These are phyloP conservation scores for Russula griseocarnosa DNA, from an alignment of 768 basidiomycete genomes.

Conservation along the genomic window DNA sequence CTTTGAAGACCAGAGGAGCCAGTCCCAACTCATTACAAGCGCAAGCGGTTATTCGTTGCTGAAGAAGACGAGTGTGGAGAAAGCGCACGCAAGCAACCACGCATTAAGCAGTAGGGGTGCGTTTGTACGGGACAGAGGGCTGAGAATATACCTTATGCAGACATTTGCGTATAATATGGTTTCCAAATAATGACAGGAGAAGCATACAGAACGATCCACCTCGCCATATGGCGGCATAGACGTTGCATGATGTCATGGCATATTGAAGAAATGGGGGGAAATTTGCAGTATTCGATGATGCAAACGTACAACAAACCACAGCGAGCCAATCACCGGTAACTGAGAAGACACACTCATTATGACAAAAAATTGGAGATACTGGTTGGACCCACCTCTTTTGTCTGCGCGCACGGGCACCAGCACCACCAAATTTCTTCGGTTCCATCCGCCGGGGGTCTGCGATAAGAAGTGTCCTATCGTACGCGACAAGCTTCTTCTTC, in stretches of 20 bases:
- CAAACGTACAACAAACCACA: slow-evolving; percentile 38
- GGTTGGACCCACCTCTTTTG: slow-evolving; percentile 76
- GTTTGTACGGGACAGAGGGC: neutral
- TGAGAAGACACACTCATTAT: slow-evolving; percentile 33
- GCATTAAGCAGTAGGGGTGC: slow-evolving; percentile 8
- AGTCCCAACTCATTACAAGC: slow-evolving; percentile 4
- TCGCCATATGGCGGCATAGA: slow-evolving; percentile 31
- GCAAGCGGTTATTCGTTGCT: slow-evolving; percentile 17
- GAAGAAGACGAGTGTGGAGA: slow-evolving; percentile 15
- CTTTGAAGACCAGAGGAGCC: slow-evolving; percentile 1
- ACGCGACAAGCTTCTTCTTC: slow-evolving; percentile 96
- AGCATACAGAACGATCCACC: neutral
- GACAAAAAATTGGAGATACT: neutral
- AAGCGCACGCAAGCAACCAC: slow-evolving; percentile 6
- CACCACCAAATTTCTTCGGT: slow-evolving; percentile 99
- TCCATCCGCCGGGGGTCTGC: slow-evolving; percentile 97
- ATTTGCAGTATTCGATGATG: slow-evolving; percentile 45
- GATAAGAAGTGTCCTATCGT: slow-evolving; percentile 87
- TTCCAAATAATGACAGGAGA: neutral
- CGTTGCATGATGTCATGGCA: slow-evolving; percentile 40
- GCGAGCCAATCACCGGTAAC: slow-evolving; percentile 69
- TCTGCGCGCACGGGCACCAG: slow-evolving; percentile 95
- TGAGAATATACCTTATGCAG: slow-evolving; percentile 2
- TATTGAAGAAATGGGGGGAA: slow-evolving; percentile 35
- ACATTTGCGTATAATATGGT: slow-evolving; percentile 11